These are phyloP conservation scores for Phytophthora ohioensis DNA, from an alignment of 352 stramenopile genomes.

Conservation along the genomic window DNA sequence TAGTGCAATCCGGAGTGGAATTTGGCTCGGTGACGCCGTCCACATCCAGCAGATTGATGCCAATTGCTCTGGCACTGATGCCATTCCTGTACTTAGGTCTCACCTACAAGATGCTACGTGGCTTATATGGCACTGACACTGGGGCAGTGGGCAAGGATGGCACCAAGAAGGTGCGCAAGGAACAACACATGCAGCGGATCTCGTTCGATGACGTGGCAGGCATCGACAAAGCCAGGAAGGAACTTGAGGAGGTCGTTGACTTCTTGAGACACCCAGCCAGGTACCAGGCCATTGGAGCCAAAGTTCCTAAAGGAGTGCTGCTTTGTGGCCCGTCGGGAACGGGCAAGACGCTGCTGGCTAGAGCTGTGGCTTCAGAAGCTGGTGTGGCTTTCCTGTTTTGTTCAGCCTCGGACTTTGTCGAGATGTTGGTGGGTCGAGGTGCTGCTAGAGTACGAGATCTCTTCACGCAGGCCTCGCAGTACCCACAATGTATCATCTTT, in stretches of 20 bases:
- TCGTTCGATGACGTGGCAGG: constrained; percentile 95
- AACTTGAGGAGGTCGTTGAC: constrained; percentile 95
- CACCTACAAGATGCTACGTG: constrained; percentile 85
- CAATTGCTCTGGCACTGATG: constrained; percentile 71
- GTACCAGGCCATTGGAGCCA: constrained; percentile 94
- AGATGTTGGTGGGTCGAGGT: constrained; percentile 96
- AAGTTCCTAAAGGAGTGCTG: constrained; percentile 94
- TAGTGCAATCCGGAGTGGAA: constrained; percentile 70
- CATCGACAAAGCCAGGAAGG: constrained; percentile 94
- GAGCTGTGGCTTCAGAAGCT: constrained; percentile 93
- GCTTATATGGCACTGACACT: constrained; percentile 62
- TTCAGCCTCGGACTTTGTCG: constrained; percentile 97
- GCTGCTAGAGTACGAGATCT: constrained; percentile 94
- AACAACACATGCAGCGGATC: constrained; percentile 56
- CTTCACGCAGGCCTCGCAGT: constrained; percentile 94
- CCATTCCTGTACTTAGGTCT: constrained; percentile 87
- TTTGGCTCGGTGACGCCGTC: constrained; percentile 73
- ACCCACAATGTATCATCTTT: constrained; percentile 97
- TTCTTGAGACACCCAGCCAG: constrained; percentile 93
- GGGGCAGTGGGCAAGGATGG: constrained; percentile 77
- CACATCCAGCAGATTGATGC: constrained; percentile 51
- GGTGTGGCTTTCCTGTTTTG: constrained; percentile 96
- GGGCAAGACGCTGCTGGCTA: constrained; percentile 95
- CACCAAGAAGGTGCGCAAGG: constrained; percentile 53
- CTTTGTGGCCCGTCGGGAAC: constrained; percentile 94